Percentiles rank a stretch among this genome's conserved stretches.
Conservation (phyloP, 768 basidiomycete genomes). For the Hygrophoropsis aurantiaca region DNA sequence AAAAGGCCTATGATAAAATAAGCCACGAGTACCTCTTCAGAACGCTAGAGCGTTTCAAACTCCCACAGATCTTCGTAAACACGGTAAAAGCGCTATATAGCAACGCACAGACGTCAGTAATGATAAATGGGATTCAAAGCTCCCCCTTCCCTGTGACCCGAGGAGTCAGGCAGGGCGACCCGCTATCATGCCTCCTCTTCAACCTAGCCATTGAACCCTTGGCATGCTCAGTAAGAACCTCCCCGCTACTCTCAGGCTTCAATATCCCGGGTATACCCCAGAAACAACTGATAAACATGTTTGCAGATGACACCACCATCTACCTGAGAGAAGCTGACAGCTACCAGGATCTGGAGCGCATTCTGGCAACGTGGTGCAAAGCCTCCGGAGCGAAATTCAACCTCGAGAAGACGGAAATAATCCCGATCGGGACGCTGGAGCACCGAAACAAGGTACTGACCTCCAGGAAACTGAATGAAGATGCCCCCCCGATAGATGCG, state of each 20-base stretch:
- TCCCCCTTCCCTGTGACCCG: conserved; percentile 10
- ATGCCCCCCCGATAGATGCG: no score
- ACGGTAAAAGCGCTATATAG: conserved; percentile 13
- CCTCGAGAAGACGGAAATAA: conserved; percentile 36
- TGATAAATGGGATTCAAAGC: conserved; percentile 16
- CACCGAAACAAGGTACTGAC: not conserved
- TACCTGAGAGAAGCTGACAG: conserved; percentile 18
- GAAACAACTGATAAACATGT: conserved; percentile 15
- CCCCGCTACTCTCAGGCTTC: conserved; percentile 18
- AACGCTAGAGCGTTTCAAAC: conserved; percentile 1
- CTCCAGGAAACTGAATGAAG: no score
- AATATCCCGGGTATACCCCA: conserved; percentile 6
- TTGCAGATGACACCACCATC: conserved; percentile 26
- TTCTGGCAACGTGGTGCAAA: conserved; percentile 39
- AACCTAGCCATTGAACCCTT: conserved; percentile 42
- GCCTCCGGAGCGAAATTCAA: conserved; percentile 45
- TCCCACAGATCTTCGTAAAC: conserved; percentile 14
- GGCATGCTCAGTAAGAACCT: conserved; percentile 27
- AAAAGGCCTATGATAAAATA: conserved; percentile 17
- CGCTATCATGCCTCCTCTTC: conserved; percentile 39
- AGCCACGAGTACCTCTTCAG: conserved; percentile 13
- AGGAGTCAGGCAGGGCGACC: conserved; percentile 33
- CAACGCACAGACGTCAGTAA: conserved; percentile 9
- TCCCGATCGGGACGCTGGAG: conserved; percentile 28
- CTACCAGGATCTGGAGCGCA: conserved; percentile 16